phyloP scores from a whole-genome alignment of 257 asterid genomes.

The Schizonepeta tenuifolia region DNA sequence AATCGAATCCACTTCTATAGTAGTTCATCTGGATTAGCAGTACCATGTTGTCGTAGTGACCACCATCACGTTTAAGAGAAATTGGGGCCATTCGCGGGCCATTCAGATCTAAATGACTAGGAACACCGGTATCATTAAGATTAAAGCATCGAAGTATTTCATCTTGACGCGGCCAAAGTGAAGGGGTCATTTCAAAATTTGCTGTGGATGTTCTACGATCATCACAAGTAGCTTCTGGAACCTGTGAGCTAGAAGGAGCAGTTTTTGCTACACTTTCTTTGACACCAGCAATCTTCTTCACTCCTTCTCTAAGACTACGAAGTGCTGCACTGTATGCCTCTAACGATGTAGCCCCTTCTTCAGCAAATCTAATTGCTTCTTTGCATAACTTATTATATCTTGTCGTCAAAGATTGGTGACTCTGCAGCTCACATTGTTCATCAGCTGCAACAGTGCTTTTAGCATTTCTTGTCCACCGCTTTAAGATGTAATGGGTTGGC shows the following conservation, averaged over 20 bases:
- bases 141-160: constrained; percentile 59
- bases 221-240: constrained; percentile 55
- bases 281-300: constrained; percentile 61
- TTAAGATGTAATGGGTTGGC: constrained; percentile 81
- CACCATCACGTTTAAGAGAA: constrained; percentile 60
- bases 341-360: constrained; percentile 74
- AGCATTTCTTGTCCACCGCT: constrained; percentile 93
- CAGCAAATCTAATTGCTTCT: constrained; percentile 83
- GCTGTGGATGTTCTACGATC: constrained; percentile 46
- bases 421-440: constrained; percentile 51
- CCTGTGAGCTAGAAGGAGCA: constrained; percentile 60
- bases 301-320: constrained; percentile 69
- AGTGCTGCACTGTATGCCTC: constrained; percentile 72
- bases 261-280: constrained; percentile 66
- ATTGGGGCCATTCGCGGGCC: constrained; percentile 56
- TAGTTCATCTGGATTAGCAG: constrained; percentile 6
- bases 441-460: constrained; percentile 55
- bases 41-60: constrained; percentile 70
- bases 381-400: constrained; percentile 78
- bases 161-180: constrained; percentile 49
- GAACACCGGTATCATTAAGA: constrained; percentile 60
- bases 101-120: constrained; percentile 50
- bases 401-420: constrained; percentile 51
- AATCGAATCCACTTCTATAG: background rate
- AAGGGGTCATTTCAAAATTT: constrained; percentile 60